Evolutionary conservation across 768 basidiomycete genomes (phyloP), one percentile per base, ranked within the genome.

Genomic region (Hypholoma sublateritium): DNA sequence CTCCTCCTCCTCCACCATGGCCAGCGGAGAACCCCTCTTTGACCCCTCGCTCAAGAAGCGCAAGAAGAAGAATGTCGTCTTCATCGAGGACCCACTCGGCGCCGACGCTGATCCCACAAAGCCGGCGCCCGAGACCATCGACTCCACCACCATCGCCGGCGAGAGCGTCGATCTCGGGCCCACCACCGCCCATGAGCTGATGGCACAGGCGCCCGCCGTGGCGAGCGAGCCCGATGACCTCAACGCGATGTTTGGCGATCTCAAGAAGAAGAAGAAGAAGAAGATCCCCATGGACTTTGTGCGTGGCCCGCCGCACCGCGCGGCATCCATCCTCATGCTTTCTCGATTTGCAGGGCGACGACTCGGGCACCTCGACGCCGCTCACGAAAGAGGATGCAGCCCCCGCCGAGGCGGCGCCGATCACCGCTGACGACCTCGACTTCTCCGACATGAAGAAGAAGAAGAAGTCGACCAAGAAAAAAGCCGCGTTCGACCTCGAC

Each of bases 401-500:
- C 22, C 69, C 73, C 46, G 64, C 72, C 47, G 77, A 70, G 34
- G 69, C 68, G 51, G 70, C 77, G 7, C 72, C 77, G n/a, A 77
- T 80, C 55, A 78, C 78, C 4, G 77, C 83, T 11, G 93, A 90
- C 59, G 95, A 95, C 64, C 80, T 95, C 57, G 92, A 94, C 75
- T 98, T 98, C 70, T 93, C 91, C 6, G 96, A 98, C 69, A 80
- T 98, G 71, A 97, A 98, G 79, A 96, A 95, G 81, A 95, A 95
- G 80, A 95, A 94, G 76, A 95, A 95, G 69, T 80, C 81, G 28
- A 75, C 81, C 58, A 87, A 88, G 76, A 96, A 95, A 78, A 98
- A 96, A 76, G 83, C 88, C 17, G 85, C 91, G 2, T 87, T 90
- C 51, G 93, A 95, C 69, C 77, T 96, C 65, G 93, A 96, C 69